Percentiles rank a stretch among this genome's conserved stretches.
These are phyloP conservation scores for Chenopodium berlandieri DNA, from an alignment of 148 eudicot genomes.

Conservation along the genomic window DNA sequence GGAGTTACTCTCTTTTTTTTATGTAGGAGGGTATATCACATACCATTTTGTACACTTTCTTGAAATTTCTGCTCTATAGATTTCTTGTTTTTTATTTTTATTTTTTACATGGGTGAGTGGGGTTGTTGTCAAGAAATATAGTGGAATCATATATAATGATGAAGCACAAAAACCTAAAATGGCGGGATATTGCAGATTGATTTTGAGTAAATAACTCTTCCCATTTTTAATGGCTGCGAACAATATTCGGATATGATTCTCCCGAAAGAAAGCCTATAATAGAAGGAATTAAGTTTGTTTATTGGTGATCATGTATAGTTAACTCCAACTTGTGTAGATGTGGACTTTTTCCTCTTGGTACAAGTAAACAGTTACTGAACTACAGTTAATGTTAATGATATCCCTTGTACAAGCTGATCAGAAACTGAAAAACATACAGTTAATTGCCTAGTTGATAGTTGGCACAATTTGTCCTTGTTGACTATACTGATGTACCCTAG, in stretches of 20 bases:
- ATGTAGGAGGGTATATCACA: neutral
- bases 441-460: neutral
- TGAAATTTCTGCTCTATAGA: neutral
- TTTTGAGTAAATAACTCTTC: conserved; percentile 26
- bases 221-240: conserved; percentile 31
- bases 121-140: conserved; percentile 11
- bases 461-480: neutral
- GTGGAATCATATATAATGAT: conserved; percentile 18
- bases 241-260: conserved; percentile 30
- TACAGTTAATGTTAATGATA: conserved; percentile 4
- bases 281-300: conserved; percentile 22
- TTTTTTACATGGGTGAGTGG: neutral
- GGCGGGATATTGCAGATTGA: conserved; percentile 20
- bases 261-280: conserved; percentile 21
- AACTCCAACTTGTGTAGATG: conserved; percentile 22
- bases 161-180: conserved; percentile 29
- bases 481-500: neutral
- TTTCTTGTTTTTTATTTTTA: neutral
- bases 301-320: conserved; percentile 19
- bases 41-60: neutral
- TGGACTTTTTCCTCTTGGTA: conserved; percentile 10
- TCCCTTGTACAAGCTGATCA: neutral
- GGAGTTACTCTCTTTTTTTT: neutral
- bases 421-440: neutral
- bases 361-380: neutral